Base-by-base conservation (phyloP, 1,284 basidiomycete species). In the Rhodotorula sp. region DNA sequence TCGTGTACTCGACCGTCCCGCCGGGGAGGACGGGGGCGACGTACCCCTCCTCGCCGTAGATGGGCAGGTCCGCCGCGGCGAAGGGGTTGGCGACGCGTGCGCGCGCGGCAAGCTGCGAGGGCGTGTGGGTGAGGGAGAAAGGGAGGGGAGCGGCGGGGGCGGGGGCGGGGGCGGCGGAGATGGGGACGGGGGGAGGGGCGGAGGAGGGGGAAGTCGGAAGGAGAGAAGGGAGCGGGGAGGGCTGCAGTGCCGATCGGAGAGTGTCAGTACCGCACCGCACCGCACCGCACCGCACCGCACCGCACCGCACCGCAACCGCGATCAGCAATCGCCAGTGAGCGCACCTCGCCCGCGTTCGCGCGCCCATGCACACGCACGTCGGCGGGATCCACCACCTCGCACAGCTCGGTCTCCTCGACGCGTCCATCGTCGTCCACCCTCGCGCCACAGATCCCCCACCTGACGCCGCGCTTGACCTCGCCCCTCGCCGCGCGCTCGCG, bases 1-100 rank as follows among this genome's bases (percentile, higher is more conserved):
- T 91, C 76, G 92, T 90, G 73, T 93, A 94, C 66, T 86, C 80
- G 50, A 88, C 83, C 15, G 82, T 83, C 27, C 68, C 72, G 79
- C 81, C 77, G 10, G 67, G 66, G 55, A 81, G 79, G 4, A 80
- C 80, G 0, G 80, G 81, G 29, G 79, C 80, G 64, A 80, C 81
- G 78, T 77, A 81, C 58, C 76, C 77, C 27, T 56, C 54, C 55
- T 70, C 53, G 46, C 71, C 71, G 25, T 58, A 70, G 59, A 73
- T 70, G 1, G 68, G 62, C 34, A 37, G 17, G 55, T 64, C 58
- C 1, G 21, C 25, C 13, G 53, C 54, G 32, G 46, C 54, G 61
- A 95, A 96, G 12, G 94, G 94, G 48, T 96, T 82, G 21, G 91
- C 90, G 2, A 96, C 92, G 63, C 87, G 85, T 1, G 91, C 88